Evolutionary conservation across 2,329 filamentous ascomycete genomes (phyloP).

Genomic region (Escovopsis weberi): DNA sequence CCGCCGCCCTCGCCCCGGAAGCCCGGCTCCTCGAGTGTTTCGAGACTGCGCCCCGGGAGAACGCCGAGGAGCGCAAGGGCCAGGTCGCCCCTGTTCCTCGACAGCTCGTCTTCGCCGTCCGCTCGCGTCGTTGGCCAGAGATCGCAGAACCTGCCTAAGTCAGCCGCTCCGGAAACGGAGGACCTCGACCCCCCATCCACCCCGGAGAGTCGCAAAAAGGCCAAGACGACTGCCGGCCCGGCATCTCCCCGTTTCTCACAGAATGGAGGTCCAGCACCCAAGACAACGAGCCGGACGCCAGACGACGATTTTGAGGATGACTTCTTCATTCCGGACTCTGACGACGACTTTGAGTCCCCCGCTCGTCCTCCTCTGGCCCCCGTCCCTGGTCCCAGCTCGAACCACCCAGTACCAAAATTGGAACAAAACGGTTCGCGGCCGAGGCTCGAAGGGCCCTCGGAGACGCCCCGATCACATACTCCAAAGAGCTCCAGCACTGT

Average conservation of each 20-base stretch:
- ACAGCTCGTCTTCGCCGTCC: constrained; percentile 3
- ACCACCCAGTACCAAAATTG: too few species aligned
- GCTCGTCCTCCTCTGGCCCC: too few species aligned
- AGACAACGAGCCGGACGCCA: background rate
- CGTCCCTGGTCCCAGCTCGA: too few species aligned
- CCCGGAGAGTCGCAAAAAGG: constrained; percentile 5
- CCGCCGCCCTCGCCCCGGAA: constrained; percentile 21
- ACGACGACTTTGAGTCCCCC: constrained; percentile 29
- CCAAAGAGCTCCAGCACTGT: too few species aligned
- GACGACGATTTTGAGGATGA: constrained; percentile 10
- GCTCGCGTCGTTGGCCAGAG: constrained; percentile 3
- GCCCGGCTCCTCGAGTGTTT: constrained; percentile 8
- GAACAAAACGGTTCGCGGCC: too few species aligned
- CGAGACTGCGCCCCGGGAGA: constrained; percentile 6
- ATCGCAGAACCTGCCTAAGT: background rate
- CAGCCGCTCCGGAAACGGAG: constrained; percentile 1
- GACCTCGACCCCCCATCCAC: background rate
- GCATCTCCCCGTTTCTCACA: background rate
- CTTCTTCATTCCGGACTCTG: constrained; percentile 39
- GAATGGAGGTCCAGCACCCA: background rate
- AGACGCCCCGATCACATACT: too few species aligned
- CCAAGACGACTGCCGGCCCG: background rate
- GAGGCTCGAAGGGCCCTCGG: background rate
- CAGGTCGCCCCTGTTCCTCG: background rate
- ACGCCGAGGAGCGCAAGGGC: background rate